These are phyloP conservation scores for Ceriops zippeliana DNA, from an alignment of 345 rosid species.

Conservation along the genomic window DNA sequence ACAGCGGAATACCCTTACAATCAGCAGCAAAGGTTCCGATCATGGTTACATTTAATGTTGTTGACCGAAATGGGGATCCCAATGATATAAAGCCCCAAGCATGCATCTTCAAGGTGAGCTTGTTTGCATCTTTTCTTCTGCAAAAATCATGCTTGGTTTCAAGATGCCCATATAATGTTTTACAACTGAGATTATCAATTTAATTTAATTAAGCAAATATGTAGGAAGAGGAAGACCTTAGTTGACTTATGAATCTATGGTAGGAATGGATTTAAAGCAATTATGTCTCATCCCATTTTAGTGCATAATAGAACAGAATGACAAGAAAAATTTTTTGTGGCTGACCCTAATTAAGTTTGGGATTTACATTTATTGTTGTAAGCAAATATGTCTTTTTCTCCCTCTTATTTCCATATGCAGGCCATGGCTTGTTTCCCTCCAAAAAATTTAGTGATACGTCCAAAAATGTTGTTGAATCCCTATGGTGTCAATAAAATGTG, in stretches of 20 bases:
- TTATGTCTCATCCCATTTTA: too few species aligned
- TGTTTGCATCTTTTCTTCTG: neutral
- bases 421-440: conserved; percentile 1
- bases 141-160: neutral
- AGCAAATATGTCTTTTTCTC: too few species aligned
- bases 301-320: too few species aligned
- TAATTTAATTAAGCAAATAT: neutral
- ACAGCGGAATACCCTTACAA: conserved; percentile 97
- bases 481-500: neutral
- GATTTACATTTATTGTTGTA: too few species aligned
- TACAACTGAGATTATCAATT: neutral
- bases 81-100: conserved; percentile 74
- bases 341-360: too few species aligned
- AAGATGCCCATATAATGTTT: neutral
- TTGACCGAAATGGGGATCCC: conserved; percentile 71
- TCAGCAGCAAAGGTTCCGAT: conserved; percentile 99
- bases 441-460: neutral
- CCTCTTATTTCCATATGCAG: neutral
- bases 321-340: too few species aligned
- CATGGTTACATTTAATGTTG: conserved; percentile 86
- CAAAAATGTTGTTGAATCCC: neutral
- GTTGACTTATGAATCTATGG: too few species aligned
- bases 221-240: too few species aligned
- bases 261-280: too few species aligned
- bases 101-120: conserved; percentile 91